phyloP scores from a whole-genome alignment of 2,329 filamentous ascomycete species.

The Colletotrichum tamarilloi region DNA sequence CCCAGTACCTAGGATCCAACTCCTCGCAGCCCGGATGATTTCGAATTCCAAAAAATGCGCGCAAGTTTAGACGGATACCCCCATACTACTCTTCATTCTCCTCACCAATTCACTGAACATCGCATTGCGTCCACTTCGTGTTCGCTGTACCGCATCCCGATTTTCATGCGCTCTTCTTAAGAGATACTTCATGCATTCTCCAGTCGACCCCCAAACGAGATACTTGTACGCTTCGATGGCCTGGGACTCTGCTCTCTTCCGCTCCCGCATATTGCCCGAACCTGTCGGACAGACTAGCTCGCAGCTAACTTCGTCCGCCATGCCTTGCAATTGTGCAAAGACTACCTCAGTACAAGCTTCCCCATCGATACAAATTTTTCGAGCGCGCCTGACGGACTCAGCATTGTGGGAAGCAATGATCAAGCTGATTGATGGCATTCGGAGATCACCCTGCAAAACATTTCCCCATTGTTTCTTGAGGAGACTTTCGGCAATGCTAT shows the following conservation, averaged over 20 bases:
- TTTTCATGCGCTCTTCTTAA: conserved; percentile 73
- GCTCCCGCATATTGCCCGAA: background rate
- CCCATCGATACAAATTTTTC: conserved; percentile 60
- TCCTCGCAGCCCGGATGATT: background rate
- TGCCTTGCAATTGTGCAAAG: conserved; percentile 60
- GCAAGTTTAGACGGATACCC: conserved; percentile 42
- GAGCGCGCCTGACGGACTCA: conserved; percentile 71
- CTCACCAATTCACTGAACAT: conserved; percentile 72
- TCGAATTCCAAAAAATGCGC: conserved; percentile 2
- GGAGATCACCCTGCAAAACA: conserved; percentile 40
- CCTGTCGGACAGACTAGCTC: conserved; percentile 56
- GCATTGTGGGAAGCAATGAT: conserved; percentile 88
- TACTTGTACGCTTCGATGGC: conserved; percentile 68
- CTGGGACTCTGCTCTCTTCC: background rate
- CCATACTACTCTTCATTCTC: conserved; percentile 58
- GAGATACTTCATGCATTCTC: conserved; percentile 89
- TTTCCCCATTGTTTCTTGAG: conserved; percentile 72
- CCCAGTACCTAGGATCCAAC: background rate
- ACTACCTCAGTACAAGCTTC: conserved; percentile 52
- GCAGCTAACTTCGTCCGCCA: conserved; percentile 92
- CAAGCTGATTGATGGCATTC: conserved; percentile 69
- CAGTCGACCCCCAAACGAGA: conserved; percentile 75
- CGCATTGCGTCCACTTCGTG: conserved; percentile 69
- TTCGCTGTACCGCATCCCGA: conserved; percentile 74
- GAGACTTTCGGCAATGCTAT: conserved; percentile 75